Conservation (phyloP, 192 early-diverging fungal species). For the Paraglomus occultum region DNA sequence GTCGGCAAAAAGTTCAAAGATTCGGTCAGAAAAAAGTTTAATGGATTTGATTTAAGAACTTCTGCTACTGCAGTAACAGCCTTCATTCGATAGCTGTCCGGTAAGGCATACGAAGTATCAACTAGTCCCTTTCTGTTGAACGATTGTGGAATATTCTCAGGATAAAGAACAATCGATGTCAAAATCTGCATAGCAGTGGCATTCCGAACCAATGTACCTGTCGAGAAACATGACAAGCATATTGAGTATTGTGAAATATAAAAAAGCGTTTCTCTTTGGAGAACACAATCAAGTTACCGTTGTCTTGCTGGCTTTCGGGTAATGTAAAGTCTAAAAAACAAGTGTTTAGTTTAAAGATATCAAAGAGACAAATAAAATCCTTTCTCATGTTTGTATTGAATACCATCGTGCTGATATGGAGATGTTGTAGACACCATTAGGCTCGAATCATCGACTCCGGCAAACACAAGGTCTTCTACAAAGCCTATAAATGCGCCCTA, state of each 20-base stretch:
- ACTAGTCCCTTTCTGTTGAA: conserved; percentile 27
- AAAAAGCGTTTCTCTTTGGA: neutral
- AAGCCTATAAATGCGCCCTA: conserved; percentile 45
- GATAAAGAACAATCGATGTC: conserved; percentile 42
- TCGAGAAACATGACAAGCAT: neutral
- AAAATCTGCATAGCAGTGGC: conserved; percentile 49
- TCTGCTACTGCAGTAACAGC: conserved; percentile 36
- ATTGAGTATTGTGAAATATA: conserved; percentile 4
- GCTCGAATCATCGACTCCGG: conserved; percentile 43
- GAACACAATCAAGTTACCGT: conserved; percentile 34
- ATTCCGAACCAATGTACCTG: conserved; percentile 50
- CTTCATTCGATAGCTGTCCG: conserved; percentile 34
- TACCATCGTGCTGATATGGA: conserved; percentile 59
- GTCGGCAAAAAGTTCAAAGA: conserved; percentile 47
- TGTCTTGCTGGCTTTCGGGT: conserved; percentile 40
- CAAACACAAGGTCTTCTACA: conserved; percentile 47
- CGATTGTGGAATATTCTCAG: conserved; percentile 34
- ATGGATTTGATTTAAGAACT: conserved; percentile 48
- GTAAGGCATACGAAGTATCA: conserved; percentile 29
- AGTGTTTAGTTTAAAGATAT: neutral
- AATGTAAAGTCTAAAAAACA: conserved; percentile 44
- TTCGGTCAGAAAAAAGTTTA: conserved; percentile 60
- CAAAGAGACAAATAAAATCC: neutral
- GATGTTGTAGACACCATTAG: conserved; percentile 42
- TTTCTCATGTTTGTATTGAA: neutral